Evolutionary conservation across 495 filamentous ascomycete species (phyloP), one percentile per base, ranked within the genome.

Genomic region (Parachaetomium inaequale): DNA sequence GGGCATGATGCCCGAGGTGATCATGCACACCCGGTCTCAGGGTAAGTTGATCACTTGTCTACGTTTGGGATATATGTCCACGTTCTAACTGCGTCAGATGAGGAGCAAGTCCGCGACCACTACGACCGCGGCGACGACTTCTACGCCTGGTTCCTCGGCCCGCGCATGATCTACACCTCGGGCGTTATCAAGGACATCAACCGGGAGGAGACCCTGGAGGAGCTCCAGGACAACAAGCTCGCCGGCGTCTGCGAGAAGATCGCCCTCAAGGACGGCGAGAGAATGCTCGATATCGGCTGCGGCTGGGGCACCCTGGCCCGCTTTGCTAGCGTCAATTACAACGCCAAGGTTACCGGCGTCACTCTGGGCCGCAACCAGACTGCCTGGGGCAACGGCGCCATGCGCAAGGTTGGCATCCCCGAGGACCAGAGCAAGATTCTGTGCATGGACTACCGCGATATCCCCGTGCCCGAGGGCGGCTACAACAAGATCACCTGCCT

Each of bases 211-310:
- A 81, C 84, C 15, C 84, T 95, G 31, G 90, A 95, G 76, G 79
- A 93, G 74, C 81, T 95, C 51, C 90, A 95, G 77, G 90, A 93
- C 77, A 93, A 95, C 82, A 95, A 95, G 78, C 77, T 93, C 65
- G 86, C 84, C 63, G 79, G 90, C 59, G 91, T 95, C 31, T 95
- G 90, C 76, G 88, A 92, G 76, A 95, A 95, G 81, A 88, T 92
- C 61, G 82, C 77, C 31, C 81, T 93, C 31, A 76, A 91, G 77
- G 66, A 82, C 58, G 88, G 86, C 60, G 89, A 95, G 67, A 75
- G 72, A 2, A 72, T 95, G 74, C 84, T 95, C 40, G 90, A 95
- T 68, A 91, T 93, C 63, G 90, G 90, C 57, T 93, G 90, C 70
- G 91, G 90, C 62, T 94, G 90, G 90, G 90, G 90, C 66, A 93